phyloP scores from a whole-genome alignment of 2,329 filamentous ascomycete species.

The Calonectria henricotiae region DNA sequence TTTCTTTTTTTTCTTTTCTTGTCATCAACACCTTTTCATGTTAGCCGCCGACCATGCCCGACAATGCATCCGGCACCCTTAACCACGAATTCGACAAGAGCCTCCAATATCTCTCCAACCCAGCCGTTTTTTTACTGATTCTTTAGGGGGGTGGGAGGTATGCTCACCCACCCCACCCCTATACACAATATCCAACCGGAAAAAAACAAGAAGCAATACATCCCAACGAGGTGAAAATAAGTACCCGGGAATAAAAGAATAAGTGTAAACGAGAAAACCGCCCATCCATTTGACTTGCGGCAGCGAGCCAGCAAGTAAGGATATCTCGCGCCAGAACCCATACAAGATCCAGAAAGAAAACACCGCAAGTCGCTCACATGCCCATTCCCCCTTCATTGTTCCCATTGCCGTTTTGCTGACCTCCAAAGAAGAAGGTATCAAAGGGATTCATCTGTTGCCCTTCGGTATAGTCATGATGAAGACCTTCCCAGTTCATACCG shows the following conservation, averaged over 20 bases:
- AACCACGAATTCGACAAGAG: conserved; percentile 35
- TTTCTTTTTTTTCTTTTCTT: conserved; percentile 21
- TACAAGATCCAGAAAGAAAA: conserved; percentile 35
- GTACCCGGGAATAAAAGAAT: conserved; percentile 15
- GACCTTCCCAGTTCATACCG: conserved; percentile 76
- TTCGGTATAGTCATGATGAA: conserved; percentile 76
- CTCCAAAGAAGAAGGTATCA: conserved; percentile 82
- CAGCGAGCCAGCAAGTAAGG: conserved; percentile 37
- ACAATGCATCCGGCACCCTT: conserved; percentile 28
- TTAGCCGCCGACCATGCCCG: conserved; percentile 27
- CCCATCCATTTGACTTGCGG: conserved; percentile 39
- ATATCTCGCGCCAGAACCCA: conserved; percentile 42
- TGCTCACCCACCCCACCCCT: background rate
- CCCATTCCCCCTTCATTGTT: conserved; percentile 51
- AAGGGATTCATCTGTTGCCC: conserved; percentile 77
- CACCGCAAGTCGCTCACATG: conserved; percentile 42
- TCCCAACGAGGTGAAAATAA: conserved; percentile 22
- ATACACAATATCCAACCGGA: conserved; percentile 10
- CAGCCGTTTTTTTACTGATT: conserved; percentile 27
- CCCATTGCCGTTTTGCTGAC: conserved; percentile 60
- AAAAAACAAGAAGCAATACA: conserved; percentile 1
- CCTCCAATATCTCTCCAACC: conserved; percentile 29
- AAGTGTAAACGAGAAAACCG: conserved; percentile 38
- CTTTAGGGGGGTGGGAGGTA: background rate
- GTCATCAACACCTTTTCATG: conserved; percentile 25